A percentile compares a stretch with the other conserved stretches of the same genome.
Evolutionary conservation across 129 eudicot species (phyloP).

Genomic region (Sambucus nigra): DNA sequence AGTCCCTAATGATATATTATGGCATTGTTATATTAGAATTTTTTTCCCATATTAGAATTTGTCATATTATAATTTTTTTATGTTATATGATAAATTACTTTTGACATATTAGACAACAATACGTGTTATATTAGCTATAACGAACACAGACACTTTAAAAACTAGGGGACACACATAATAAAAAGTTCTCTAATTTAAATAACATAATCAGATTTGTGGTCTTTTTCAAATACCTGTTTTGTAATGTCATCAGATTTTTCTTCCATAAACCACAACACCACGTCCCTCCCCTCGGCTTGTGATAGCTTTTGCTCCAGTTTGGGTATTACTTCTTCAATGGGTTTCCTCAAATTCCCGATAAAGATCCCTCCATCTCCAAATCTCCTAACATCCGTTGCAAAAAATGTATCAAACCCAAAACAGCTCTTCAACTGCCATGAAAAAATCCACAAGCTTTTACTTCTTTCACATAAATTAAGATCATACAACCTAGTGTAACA

Average conservation of each 20-base stretch:
- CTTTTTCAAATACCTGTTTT: constrained; percentile 56
- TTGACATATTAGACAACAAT: no score
- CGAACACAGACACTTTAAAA: no score
- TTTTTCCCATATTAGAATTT: no score
- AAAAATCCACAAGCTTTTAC: background rate
- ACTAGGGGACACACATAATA: no score
- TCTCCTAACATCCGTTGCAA: constrained; percentile 89
- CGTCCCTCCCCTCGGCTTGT: constrained; percentile 95
- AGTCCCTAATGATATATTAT: no score
- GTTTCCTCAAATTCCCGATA: constrained; percentile 80
- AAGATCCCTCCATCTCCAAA: constrained; percentile 98
- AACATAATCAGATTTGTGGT: background rate
- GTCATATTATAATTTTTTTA: no score
- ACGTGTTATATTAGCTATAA: no score
- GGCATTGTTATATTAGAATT: no score
- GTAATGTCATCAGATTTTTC: constrained; percentile 67
- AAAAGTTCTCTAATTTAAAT: no score
- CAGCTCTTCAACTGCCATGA: constrained; percentile 69
- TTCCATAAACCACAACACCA: constrained; percentile 94
- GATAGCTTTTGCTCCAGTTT: constrained; percentile 64
- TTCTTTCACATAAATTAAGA: background rate
- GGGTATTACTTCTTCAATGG: constrained; percentile 86
- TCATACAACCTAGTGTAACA: background rate
- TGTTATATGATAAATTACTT: no score
- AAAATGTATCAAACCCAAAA: constrained; percentile 93